Conservation (phyloP, 2,329 filamentous ascomycete species). For the Coniochaeta pulveracea region DNA sequence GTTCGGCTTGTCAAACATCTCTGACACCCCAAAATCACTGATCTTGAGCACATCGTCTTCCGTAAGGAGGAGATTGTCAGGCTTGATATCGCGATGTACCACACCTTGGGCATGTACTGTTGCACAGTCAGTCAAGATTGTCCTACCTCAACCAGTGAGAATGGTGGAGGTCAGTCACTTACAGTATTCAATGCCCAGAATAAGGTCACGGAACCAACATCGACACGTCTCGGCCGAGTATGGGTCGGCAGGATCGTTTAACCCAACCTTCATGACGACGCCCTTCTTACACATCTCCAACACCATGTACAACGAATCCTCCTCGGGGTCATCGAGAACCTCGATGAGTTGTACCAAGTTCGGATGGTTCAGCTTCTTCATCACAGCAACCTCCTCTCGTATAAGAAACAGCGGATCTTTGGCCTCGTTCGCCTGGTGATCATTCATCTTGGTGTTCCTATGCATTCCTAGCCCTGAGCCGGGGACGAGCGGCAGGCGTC, state of each 20-base stretch:
- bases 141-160: neutral
- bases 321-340: slow-evolving; percentile 87
- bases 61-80: slow-evolving; percentile 86
- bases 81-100: slow-evolving; percentile 94
- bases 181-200: slow-evolving; percentile 90
- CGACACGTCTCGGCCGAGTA: slow-evolving; percentile 76
- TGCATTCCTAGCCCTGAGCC: slow-evolving; percentile 14
- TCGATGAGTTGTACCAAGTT: slow-evolving; percentile 92
- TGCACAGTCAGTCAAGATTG: neutral
- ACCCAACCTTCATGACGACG: slow-evolving; percentile 87
- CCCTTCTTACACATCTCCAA: slow-evolving; percentile 98
- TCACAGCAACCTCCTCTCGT: slow-evolving; percentile 92
- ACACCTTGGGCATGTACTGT: slow-evolving; percentile 86
- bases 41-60: slow-evolving; percentile 91
- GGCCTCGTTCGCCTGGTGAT: slow-evolving; percentile 47
- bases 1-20: slow-evolving; percentile 83
- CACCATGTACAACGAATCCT: slow-evolving; percentile 97
- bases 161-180: slow-evolving; percentile 21
- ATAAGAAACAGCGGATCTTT: slow-evolving; percentile 71
- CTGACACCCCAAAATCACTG: slow-evolving; percentile 96
- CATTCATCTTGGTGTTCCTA: slow-evolving; percentile 15
- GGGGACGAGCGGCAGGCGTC: slow-evolving; percentile 9
- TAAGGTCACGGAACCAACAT: slow-evolving; percentile 88
- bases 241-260: slow-evolving; percentile 73
- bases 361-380: slow-evolving; percentile 95